Conservation (phyloP, 495 filamentous ascomycete species). For the Physcia stellaris region DNA sequence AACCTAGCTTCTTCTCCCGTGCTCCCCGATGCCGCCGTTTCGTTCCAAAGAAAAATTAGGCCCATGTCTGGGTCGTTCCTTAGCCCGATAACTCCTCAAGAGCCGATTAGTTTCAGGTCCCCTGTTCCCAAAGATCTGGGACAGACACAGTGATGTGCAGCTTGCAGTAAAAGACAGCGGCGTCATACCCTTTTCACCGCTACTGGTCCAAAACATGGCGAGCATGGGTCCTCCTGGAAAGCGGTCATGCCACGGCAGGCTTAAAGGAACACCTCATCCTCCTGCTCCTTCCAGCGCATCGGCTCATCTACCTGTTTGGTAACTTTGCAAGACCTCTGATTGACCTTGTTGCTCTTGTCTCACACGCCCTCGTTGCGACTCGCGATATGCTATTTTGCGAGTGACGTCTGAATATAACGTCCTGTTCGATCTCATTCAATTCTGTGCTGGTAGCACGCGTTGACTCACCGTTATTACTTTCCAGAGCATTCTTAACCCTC, state of each 20-base stretch:
- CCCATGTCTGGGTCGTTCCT: neutral
- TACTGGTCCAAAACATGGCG: no score
- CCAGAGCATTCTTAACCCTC: constrained; percentile 1
- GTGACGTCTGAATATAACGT: neutral
- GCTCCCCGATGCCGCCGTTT: neutral
- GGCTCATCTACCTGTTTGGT: no score
- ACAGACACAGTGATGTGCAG: no score
- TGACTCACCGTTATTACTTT: neutral
- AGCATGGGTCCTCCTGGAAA: neutral
- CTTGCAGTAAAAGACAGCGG: neutral
- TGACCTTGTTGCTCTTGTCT: neutral
- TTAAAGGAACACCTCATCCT: no score
- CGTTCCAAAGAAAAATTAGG: neutral
- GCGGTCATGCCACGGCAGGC: no score
- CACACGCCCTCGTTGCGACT: neutral
- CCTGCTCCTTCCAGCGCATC: no score
- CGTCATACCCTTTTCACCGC: neutral
- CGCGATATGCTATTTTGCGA: neutral
- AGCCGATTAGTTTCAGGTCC: neutral
- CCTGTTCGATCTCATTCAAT: neutral
- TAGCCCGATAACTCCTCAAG: neutral
- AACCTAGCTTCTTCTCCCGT: no score
- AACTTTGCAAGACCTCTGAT: neutral
- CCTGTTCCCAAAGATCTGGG: neutral
- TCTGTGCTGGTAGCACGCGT: neutral